Evolutionary conservation across 1,284 basidiomycete species (phyloP), one percentile per base, ranked within the genome.

Genomic region (Marasmius oreades): DNA sequence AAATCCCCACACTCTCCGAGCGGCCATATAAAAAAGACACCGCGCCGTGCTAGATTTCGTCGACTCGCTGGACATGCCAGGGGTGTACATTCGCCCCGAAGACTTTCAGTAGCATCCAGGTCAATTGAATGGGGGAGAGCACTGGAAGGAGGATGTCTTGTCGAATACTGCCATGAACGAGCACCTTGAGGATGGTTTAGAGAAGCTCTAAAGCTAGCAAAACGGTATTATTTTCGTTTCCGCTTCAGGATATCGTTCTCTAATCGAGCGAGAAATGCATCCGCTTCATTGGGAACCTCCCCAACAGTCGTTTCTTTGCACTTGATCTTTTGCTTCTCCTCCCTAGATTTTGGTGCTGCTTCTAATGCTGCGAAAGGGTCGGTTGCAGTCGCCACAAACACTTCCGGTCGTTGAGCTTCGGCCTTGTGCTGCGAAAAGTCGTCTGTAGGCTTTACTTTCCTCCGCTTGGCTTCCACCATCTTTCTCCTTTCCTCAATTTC

Each of bases 401-500:
- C 44, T 31, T 37, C 48, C 24, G 50, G n/a, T 33, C 10, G 8
- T n/a, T 50, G 36, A 10, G 8, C 11, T 31, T 46, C 42, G 12
- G 55, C 16, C 39, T 46, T 42, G 24, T 59, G 10, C 18, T 51
- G 34, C 33, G 62, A 36, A 16, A 37, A 54, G 33, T 52, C 59
- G 6, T 55, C 58, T 42, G 59, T 59, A 6, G 61, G 66, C 51
- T 68, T 70, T 64, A 83, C 63, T 75, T 94, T 90, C 65, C 80
- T 78, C 65, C 91, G 77, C 73, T 94, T 95, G 26, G 87, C 89
- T 55, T 92, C 89, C n/a, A 95, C 67, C 63, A 87, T 55, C 59
- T 82, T 82, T 56, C 86, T 79, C 62, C 94, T 73, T 66, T 93
- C 90, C 61, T 93, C 93, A 14, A 88, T 63, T 59, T 92, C 89